Conservation (phyloP, 306 rosid genomes). For the Vigna mungo region DNA sequence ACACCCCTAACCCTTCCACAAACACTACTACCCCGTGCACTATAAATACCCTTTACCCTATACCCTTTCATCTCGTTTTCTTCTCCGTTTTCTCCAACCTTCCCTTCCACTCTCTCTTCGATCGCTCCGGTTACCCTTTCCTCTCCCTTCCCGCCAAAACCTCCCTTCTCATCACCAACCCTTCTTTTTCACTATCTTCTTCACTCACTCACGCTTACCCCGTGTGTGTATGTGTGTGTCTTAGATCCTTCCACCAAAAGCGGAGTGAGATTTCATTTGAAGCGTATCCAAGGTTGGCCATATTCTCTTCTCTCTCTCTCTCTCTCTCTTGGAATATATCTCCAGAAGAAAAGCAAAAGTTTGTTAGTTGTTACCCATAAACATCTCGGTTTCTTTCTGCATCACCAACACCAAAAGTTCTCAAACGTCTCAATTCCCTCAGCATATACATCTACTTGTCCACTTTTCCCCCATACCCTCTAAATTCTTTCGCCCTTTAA, state of each 20-base stretch:
- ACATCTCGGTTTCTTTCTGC: slow-evolving; percentile 25
- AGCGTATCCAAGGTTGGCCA: slow-evolving; percentile 34
- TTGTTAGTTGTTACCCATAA: slow-evolving; percentile 30
- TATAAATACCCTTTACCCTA: slow-evolving; percentile 49
- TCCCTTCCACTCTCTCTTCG: neutral
- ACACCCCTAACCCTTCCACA: neutral
- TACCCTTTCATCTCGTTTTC: slow-evolving; percentile 19
- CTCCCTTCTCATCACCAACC: neutral
- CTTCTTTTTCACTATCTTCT: neutral
- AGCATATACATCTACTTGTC: slow-evolving; percentile 25
- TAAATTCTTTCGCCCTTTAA: slow-evolving; percentile 6
- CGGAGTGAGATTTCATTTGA: slow-evolving; percentile 27
- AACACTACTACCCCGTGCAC: slow-evolving; percentile 28
- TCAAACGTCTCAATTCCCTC: slow-evolving; percentile 44
- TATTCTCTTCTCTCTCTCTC: slow-evolving; percentile 29
- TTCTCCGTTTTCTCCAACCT: neutral
- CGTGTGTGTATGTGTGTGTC: slow-evolving; percentile 33
- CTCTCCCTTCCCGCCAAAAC: slow-evolving; percentile 27
- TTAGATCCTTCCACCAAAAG: slow-evolving; percentile 41
- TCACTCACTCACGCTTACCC: neutral
- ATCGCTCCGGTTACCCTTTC: neutral
- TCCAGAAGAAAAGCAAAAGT: slow-evolving; percentile 44
- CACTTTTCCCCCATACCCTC: slow-evolving; percentile 26
- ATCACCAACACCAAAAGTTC: slow-evolving; percentile 34
- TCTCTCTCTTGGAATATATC: slow-evolving; percentile 33